Evolutionary conservation across 306 rosid genomes (phyloP).

Genomic region (Acacia confusa): DNA sequence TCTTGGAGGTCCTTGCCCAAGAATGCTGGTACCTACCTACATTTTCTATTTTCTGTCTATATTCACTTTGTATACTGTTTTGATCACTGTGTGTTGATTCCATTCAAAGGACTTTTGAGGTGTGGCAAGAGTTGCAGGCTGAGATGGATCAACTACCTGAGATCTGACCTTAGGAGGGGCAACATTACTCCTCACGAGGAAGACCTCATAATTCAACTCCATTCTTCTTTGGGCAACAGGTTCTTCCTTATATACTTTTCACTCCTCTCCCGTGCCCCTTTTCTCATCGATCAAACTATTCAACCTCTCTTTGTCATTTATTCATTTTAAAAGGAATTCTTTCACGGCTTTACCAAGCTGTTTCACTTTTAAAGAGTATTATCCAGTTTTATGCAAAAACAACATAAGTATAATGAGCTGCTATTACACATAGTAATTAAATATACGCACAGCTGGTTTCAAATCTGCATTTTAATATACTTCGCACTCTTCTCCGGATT

Average conservation of each 20-base stretch:
- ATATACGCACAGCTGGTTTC: neutral
- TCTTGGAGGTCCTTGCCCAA: slow-evolving; percentile 86
- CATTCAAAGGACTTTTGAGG: slow-evolving; percentile 54
- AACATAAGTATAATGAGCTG: neutral
- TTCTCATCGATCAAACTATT: no score
- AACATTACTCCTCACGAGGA: slow-evolving; percentile 77
- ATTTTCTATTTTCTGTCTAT: neutral
- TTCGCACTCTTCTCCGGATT: neutral
- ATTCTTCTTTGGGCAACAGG: slow-evolving; percentile 76
- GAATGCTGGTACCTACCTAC: slow-evolving; percentile 60
- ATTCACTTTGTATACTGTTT: neutral
- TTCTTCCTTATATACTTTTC: neutral
- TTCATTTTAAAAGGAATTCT: no score
- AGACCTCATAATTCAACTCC: slow-evolving; percentile 68
- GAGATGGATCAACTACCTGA: slow-evolving; percentile 89
- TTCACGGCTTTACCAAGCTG: neutral
- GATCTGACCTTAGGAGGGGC: slow-evolving; percentile 82
- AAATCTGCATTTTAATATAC: neutral
- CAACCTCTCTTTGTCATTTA: no score
- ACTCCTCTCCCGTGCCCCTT: no score
- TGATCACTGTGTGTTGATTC: neutral
- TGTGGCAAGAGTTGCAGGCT: slow-evolving; percentile 88
- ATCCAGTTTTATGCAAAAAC: neutral
- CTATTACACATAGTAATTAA: neutral
- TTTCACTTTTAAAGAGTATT: neutral